Base-by-base conservation (phyloP, 2,329 filamentous ascomycete genomes). In the Dothideomycetidae sp. region DNA sequence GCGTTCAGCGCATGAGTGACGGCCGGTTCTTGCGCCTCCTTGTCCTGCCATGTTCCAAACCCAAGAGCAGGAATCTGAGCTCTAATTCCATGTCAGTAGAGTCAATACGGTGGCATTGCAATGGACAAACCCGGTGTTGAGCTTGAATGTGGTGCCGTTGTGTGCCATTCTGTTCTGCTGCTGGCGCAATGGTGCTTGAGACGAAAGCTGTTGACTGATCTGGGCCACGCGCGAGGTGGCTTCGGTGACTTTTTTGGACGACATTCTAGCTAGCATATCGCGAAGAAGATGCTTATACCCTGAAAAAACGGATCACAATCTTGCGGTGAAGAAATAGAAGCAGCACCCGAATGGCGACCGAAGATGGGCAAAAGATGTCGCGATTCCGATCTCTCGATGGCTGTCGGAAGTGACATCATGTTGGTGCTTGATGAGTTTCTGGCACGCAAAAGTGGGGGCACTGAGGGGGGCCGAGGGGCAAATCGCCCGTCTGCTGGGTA, bases 1-100 rank as follows among this genome's bases (percentile, higher is more conserved):
- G 56, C 52, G 12, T 60, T 52, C 31, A 76, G 56, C 1, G 72
- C 76, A 23, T 61, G 60, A 4, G 69, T 56, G 43, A 68, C 71
- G 1, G 74, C 34, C 16, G 53, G 53, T 45, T 68, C 66, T 48
- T 70, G 66, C 2, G 59, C 60, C 5, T 62, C 55, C 44, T 58
- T 58, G 45, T 70, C 66, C 45, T 71, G 67, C 67, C 66, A 71
- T 26, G 67, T 71, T 3, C 68, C 68, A 37, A 71, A 67, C 2
- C 67, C 67, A 21, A 70, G 48, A 15, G 62, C 47, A n/a, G 48
- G 48, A 18, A 50, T 50, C 5, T 29, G 21, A n/a, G 48, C 47
- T 40, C 35, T 39, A 16, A 9, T 10, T 21, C 31, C 9, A 3
- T 18, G 17, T 41, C 31, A 39, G 36, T 14, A 10, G 10, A 12